A percentile compares a stretch with the other conserved stretches of the same genome.
Conservation (phyloP, 495 filamentous ascomycete genomes). For the Astrocystis sublimbata region DNA sequence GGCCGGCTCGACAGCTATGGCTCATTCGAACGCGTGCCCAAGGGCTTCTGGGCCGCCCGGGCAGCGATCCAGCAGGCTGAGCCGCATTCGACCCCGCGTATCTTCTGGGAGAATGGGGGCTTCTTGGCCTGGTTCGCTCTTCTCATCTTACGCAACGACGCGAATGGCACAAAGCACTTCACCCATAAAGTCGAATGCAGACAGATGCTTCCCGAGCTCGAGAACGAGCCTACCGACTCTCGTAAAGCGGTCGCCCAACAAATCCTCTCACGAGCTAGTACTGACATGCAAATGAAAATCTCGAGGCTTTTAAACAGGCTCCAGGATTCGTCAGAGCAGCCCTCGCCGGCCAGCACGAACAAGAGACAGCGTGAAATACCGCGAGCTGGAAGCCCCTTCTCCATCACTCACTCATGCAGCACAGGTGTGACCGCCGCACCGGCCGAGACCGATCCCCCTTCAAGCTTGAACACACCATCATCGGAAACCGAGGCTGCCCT, state of each 20-base stretch:
- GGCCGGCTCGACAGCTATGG: neutral
- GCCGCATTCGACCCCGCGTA: neutral
- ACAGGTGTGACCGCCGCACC: neutral
- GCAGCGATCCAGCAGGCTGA: neutral
- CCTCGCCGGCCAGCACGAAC: neutral
- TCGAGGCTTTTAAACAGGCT: neutral
- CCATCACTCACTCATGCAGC: neutral
- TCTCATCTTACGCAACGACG: neutral
- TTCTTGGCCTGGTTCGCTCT: neutral
- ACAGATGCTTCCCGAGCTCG: too few relatives aligned
- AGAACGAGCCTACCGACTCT: too few relatives aligned
- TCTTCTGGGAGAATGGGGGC: neutral
- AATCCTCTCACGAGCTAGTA: neutral
- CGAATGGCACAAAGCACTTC: neutral
- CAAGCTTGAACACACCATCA: neutral
- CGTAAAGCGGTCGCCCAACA: too few relatives aligned
- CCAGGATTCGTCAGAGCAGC: neutral
- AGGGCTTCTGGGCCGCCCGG: too few relatives aligned
- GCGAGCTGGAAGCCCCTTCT: neutral
- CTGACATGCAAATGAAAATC: neutral
- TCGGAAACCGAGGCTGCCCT: neutral
- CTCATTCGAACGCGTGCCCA: neutral
- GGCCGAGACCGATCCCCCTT: neutral
- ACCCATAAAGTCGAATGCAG: neutral
- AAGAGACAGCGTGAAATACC: neutral